Conservation (phyloP, 805 yeast genomes). For the Kuraishia borneana region DNA sequence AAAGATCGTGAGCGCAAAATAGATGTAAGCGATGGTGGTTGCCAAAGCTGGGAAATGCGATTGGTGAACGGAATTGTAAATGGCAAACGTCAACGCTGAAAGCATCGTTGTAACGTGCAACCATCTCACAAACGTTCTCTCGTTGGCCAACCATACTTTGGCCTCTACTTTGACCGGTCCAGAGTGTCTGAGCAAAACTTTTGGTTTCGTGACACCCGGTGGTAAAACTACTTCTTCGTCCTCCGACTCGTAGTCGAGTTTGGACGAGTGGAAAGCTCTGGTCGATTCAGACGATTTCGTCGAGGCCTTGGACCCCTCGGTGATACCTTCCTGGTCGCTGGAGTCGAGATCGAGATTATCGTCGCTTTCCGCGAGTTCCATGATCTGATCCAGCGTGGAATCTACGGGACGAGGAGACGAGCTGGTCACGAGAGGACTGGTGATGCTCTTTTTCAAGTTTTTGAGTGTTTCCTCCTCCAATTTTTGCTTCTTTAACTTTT, state of each 20-base stretch:
- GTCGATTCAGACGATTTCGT: slow-evolving; percentile 9
- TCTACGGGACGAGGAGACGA: slow-evolving; percentile 3
- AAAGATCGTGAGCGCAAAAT: slow-evolving; percentile 74
- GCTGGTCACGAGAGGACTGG: neutral
- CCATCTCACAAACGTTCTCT: slow-evolving; percentile 96
- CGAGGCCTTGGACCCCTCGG: slow-evolving; percentile 5
- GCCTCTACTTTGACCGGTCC: slow-evolving; percentile 95
- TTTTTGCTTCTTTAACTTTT: slow-evolving; percentile 36
- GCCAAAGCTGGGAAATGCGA: slow-evolving; percentile 62
- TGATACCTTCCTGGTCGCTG: slow-evolving; percentile 20
- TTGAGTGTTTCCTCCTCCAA: slow-evolving; percentile 24
- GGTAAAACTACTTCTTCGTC: slow-evolving; percentile 83
- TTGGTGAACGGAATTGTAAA: slow-evolving; percentile 62
- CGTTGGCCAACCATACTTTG: slow-evolving; percentile 97
- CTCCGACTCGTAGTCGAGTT: slow-evolving; percentile 52
- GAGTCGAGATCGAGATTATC: slow-evolving; percentile 47
- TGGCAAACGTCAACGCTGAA: slow-evolving; percentile 74
- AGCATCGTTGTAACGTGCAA: slow-evolving; percentile 77
- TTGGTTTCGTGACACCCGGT: slow-evolving; percentile 81
- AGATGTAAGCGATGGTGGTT: slow-evolving; percentile 58
- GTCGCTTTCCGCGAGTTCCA: slow-evolving; percentile 23
- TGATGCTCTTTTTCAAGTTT: slow-evolving; percentile 25
- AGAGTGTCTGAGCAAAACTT: slow-evolving; percentile 66
- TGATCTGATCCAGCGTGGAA: slow-evolving; percentile 19
- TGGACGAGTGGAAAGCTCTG: slow-evolving; percentile 12